Conservation (phyloP, 2,329 filamentous ascomycete genomes). For the Aureobasidium sp. region DNA sequence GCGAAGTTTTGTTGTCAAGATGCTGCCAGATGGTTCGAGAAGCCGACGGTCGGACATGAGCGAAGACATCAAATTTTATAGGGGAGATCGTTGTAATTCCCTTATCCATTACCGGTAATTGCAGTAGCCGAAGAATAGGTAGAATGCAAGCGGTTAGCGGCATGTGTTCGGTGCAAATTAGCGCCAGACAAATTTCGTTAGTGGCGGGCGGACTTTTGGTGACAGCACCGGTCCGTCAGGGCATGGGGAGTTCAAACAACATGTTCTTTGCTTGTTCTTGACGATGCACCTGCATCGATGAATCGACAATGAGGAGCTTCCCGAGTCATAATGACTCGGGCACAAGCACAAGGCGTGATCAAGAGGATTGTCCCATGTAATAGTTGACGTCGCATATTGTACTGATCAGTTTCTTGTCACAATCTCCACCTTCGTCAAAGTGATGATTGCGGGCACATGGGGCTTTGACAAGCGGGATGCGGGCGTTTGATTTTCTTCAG, state of each 20-base stretch:
- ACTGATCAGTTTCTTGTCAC: background rate
- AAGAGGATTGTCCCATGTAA: background rate
- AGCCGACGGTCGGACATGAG: background rate
- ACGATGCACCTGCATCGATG: background rate
- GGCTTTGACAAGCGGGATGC: background rate
- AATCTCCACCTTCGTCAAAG: conserved; percentile 8
- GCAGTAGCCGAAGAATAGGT: background rate
- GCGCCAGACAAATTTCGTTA: conserved; percentile 10
- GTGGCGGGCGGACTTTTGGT: background rate
- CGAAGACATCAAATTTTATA: background rate
- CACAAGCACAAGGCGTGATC: no score
- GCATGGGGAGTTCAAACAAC: background rate
- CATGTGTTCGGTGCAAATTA: background rate
- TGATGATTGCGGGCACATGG: conserved; percentile 2
- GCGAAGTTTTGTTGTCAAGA: no score
- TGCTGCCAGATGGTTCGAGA: background rate
- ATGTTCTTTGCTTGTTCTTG: background rate
- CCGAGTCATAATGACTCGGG: background rate
- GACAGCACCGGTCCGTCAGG: background rate
- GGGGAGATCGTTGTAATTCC: background rate
- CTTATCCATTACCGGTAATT: background rate
- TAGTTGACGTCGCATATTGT: background rate
- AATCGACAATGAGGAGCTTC: background rate
- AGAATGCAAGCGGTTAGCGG: background rate
- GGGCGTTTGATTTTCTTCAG: background rate